Evolutionary conservation across 73 alveolate genomes (phyloP), one percentile per base, ranked within the genome.

Genomic region (Paramecium biaurelia): DNA sequence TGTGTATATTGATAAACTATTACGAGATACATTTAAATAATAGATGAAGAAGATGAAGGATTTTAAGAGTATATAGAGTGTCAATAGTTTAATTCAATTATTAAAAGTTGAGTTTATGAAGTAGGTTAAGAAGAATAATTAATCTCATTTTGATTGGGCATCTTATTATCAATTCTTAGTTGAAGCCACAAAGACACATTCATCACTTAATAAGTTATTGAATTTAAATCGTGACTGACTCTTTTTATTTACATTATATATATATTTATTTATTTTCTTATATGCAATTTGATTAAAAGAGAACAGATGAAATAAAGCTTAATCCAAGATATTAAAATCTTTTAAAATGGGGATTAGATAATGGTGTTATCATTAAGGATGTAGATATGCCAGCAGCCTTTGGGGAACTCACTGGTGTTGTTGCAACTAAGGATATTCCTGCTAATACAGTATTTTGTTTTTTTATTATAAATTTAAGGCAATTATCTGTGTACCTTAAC

Each of bases 351-450:
- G 90, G 76, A 38, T 41, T 79, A 8, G 76, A 79, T 24, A 79
- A 79, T 79, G 90, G 90, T 24, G 90, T 79, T 8, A 43, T 79
- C 26, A 30, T 79, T 7, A 26, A 79, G 7, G 42, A 41, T 41
- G 72, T 45, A 5, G 70, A 79, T 79, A 58, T 79, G 45, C 90
- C 90, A 24, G 90, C 90, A 21, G 70, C 70, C 12, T 79, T 79
- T 79, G 90, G 74, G 23, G 90, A 42, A 15, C 43, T 79, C 34
- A 79, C 72, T 5, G 90, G 90, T 10, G 90, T 79, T 24, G 90
- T 79, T 11, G 90, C 90, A 5, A 79, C 90, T 11, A 18, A 79
- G 47, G 41, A 79, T 47, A 79, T 79, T 79, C 76, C 90, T 63
- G 28, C 90, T 12, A 79, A 79, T 47, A 79, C 70, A 24, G 90